Base-by-base conservation (phyloP, 2,329 filamentous ascomycete genomes). In the Calonectria hawksworthii region DNA sequence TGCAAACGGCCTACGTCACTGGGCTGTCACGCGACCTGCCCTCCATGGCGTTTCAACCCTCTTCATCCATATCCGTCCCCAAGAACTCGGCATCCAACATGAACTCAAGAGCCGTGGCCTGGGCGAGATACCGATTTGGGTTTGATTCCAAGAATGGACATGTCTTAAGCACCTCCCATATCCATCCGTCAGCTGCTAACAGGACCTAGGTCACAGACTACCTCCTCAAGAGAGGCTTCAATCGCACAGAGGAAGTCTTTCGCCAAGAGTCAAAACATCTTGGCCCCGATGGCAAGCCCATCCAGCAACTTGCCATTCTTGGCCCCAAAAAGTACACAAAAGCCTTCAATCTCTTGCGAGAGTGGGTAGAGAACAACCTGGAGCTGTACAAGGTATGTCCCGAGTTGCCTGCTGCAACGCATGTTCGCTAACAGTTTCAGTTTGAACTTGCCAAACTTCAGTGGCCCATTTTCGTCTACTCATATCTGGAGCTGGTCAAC, bases 381-480 rank as follows among this genome's bases (percentile, higher is more conserved):
- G 96, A 99, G 77, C 90, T 99, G 34, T 99, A 99, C 90, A 98
- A 98, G 89, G 94, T 94, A 84, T 80, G 86, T 74, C 14, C 26
- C 18, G 26, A 44, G 36, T 38, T 61, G 0, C 23, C 7, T 44
- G 3, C 3, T 50, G 38, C 81, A 51, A 79, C 26, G 5, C 7
- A 34, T 18, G 18, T 52, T 77, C 34, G 28, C 79, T 84, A 44
- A 82, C 65, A n/a, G 3, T 56, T 74, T 16, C 76, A 96, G 92
- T 95, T 96, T 56, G 97, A 99, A 86, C 89, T 99, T 4, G 91
- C 92, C 73, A 96, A 98, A 78, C 88, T 99, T 5, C 87, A 98
- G 21, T 99, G 97, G 96, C 97, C 97, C 0, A 87, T 98, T 0
- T 99, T 98, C 82, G 94, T 99, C 66, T 98, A 99, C 85, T 97